Base-by-base conservation (phyloP, 345 rosid species). In the Mallotus nudiflorus region DNA sequence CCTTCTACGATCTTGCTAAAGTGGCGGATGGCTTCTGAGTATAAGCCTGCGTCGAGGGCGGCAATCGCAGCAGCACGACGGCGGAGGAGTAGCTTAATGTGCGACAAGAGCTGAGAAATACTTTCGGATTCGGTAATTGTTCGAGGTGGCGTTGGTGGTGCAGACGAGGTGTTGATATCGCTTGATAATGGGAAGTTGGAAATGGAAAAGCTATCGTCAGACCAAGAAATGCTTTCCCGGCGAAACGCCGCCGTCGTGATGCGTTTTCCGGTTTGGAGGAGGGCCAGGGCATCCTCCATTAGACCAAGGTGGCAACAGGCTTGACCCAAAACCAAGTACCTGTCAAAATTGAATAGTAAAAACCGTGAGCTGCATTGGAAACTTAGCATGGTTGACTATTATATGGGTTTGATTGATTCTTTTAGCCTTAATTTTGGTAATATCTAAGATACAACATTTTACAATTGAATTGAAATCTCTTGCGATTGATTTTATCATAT, bases 231-330 rank as follows among this genome's bases (percentile, higher is more conserved):
- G 86, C 97, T 90, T 71, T 86, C 83, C 2, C 92, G 97, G 69
- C 99, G 99, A 81, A 88, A 89, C 64, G 96, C 99, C 25, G 97
- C 99, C 11, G 89, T 82, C 60, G 97, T 89, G 25, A 95, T 86
- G 71, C 99, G 97, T 78, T 90, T 95, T 0, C 97, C 97, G 59
- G 93, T 90, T 72, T 92, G 99, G 54, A 95, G 93, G 0, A 95
- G 87, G 52, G 80, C 97, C 97, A 95, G 85, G 3, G 99, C 97
- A 76, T 95, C 99, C 82, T 95, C 99, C 97, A 95, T 89, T 6
- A 95, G 81, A 45, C 99, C 99, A 1, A 95, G 80, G 66, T 92
- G 92, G 79, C 91, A 85, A 67, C 99, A 95, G 6, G 97, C 99
- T 82, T 91, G 93, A 22, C 99, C 99, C 50, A 92, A 68, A 40